These are phyloP conservation scores for Condylostoma magnum DNA, from an alignment of 169 alveolate species.

Conservation along the genomic window DNA sequence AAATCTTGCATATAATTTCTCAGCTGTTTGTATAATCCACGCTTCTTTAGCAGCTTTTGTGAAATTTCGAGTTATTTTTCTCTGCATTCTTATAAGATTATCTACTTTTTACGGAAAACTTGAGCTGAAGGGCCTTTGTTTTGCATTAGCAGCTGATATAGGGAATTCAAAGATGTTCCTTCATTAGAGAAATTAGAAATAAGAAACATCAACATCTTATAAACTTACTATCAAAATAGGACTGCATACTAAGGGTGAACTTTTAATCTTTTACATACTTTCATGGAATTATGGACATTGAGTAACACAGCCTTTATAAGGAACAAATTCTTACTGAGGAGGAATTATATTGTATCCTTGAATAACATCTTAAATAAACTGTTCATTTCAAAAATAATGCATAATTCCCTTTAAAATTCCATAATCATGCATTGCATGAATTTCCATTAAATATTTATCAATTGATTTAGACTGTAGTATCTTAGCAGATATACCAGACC, in stretches of 20 bases:
- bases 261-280: neutral
- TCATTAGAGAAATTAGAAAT: neutral
- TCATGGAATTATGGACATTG: neutral
- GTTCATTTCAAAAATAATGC: slow-evolving; percentile 6
- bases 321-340: neutral
- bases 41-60: neutral
- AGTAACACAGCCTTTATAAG: neutral
- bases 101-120: neutral
- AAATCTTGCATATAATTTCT: neutral
- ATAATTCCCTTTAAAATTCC: slow-evolving; percentile 4
- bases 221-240: neutral
- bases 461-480: neutral
- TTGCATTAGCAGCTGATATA: neutral
- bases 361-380: neutral
- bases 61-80: neutral
- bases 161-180: slow-evolving; percentile 1
- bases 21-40: neutral
- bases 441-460: neutral
- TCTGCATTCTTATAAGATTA: neutral
- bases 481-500: neutral
- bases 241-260: neutral
- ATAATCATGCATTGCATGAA: slow-evolving; percentile 15
- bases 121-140: neutral
- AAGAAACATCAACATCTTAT: neutral
- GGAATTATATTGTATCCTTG: slow-evolving; percentile 6